Evolutionary conservation across 495 filamentous ascomycete genomes (phyloP), one percentile per base, ranked within the genome.

Genomic region (Aspergillus campestris): DNA sequence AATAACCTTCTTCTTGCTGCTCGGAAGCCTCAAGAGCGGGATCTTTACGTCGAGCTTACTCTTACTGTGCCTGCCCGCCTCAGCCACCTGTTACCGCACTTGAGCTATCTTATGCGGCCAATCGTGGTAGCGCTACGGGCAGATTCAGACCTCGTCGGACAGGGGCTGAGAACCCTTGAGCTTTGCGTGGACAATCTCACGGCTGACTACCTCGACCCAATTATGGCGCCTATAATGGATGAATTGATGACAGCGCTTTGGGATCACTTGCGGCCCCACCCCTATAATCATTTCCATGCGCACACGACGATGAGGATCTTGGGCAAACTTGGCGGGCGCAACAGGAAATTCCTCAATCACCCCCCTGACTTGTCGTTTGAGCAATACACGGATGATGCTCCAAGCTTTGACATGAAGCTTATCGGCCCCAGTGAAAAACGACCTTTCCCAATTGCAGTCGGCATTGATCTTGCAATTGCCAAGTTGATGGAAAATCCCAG

Each of bases 231-330:
- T 2, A 92, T 95, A 36, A 96, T 99, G 65, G 92, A 97, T 53
- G 94, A 99, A 50, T 67, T 99, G 42, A 97, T 97, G 90, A 88
- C 87, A 34, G 90, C 89, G 4, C 74, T 99, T 7, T 97, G 91
- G 78, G 87, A 95, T 47, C 94, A 97, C 58, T 73, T 99, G 30
- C 84, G 82, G 49, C 94, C 94, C 3, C 80, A 85, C 42, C 90
- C 92, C 0, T 95, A 97, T 58, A 94, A 86, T 53, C 94, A 99
- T 56, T 94, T 95, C 59, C 89, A 95, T 60, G 83, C 94, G 1
- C 94, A 99, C 58, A 97, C 92, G 0, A 97, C 94, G 0, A 94
- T 97, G 80, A 75, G 94, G n/a, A 99, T 99, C 42, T 75, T 99
- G 3, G 94, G 94, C 8, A 99, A 99, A 62, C 78, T 99, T 33